Percentiles rank a stretch among this genome's conserved stretches.
Evolutionary conservation across 768 basidiomycete genomes (phyloP).

Genomic region (Leccinum truebloodii): DNA sequence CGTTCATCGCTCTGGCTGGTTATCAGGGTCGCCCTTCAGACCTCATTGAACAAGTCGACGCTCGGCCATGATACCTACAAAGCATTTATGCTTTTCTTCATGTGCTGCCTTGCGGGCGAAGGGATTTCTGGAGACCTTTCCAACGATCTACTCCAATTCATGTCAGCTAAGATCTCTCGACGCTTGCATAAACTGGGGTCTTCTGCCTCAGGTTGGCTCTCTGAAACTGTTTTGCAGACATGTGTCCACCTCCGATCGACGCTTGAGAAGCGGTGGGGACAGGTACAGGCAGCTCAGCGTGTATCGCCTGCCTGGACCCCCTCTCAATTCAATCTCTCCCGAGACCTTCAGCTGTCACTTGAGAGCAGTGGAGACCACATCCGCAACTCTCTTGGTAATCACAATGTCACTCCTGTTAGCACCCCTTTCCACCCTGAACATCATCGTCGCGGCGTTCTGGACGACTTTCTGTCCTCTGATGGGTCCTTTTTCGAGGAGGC

Average conservation of each 20-base stretch:
- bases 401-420: rapidly evolving
- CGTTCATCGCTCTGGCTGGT: conserved; percentile 50
- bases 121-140: conserved; percentile 1
- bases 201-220: background rate
- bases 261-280: conserved; percentile 5
- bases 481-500: conserved; percentile 11
- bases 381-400: conserved; percentile 11
- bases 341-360: conserved; percentile 38
- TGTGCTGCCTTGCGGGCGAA: conserved; percentile 11
- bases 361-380: conserved; percentile 32
- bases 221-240: background rate
- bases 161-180: background rate
- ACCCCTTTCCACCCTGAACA: conserved; percentile 6
- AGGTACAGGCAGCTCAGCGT: background rate
- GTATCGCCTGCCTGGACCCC: conserved; percentile 33
- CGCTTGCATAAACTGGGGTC: background rate
- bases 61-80: conserved; percentile 29
- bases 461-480: conserved; percentile 18
- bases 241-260: background rate
- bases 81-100: conserved; percentile 32
- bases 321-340: conserved; percentile 22
- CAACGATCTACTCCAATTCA: conserved; percentile 3
- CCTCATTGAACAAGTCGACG: conserved; percentile 24
- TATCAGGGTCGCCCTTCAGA: conserved; percentile 45
- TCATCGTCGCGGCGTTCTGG: conserved; percentile 10